phyloP scores from a whole-genome alignment of 768 basidiomycete species.

The Fomitopsis pulvina region DNA sequence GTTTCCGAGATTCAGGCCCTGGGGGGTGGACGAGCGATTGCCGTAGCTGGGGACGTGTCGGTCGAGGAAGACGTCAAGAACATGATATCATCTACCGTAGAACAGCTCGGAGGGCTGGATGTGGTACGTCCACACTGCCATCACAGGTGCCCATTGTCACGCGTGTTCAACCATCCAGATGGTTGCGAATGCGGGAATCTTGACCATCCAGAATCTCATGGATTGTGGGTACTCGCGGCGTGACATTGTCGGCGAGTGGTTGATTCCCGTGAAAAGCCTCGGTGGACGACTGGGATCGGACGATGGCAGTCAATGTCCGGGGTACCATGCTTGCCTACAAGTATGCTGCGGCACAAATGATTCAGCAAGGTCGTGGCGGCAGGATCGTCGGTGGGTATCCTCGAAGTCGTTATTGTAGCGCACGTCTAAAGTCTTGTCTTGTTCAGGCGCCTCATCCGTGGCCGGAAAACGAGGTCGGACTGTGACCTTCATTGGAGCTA shows the following conservation, averaged over 20 bases:
- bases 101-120: constrained; percentile 36
- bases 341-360: constrained; percentile 37
- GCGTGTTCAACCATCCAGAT: constrained; percentile 21
- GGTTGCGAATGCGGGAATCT: constrained; percentile 23
- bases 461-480: not conserved
- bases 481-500: too few species aligned
- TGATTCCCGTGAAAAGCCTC: not conserved
- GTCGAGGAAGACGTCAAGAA: constrained; percentile 33
- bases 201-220: not conserved
- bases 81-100: constrained; percentile 26
- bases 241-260: not conserved
- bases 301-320: constrained; percentile 31
- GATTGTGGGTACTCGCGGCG: constrained; percentile 1
- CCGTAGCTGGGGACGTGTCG: constrained; percentile 33
- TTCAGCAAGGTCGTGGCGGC: constrained; percentile 35
- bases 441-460: not conserved
- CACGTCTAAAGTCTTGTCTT: not conserved
- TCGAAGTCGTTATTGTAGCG: constrained; percentile 22
- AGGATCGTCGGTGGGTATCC: constrained; percentile 26
- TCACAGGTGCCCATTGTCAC: not conserved
- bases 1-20: constrained; percentile 12
- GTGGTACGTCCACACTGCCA: constrained; percentile 29
- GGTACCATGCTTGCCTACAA: constrained; percentile 37
- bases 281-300: constrained; percentile 10
- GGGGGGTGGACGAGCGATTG: constrained; percentile 19